These are phyloP conservation scores for Conringia planisiliqua DNA, from an alignment of 345 rosid species.

Conservation along the genomic window DNA sequence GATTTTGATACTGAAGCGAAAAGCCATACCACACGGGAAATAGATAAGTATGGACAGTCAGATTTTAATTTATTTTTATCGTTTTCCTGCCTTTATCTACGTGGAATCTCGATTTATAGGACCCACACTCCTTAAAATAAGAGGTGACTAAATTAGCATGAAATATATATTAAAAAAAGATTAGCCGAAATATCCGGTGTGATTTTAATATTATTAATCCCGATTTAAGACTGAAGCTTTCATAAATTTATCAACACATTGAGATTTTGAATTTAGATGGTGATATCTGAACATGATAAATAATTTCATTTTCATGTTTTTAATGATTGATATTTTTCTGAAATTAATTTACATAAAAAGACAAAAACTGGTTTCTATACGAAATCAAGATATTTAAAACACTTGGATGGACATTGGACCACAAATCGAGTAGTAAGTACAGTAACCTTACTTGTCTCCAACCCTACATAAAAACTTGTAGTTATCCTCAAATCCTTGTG, in stretches of 20 bases:
- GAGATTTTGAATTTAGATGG: neutral
- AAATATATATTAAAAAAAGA: too few relatives aligned
- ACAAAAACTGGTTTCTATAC: too few relatives aligned
- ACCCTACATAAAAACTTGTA: slow-evolving; percentile 3
- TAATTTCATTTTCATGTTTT: neutral
- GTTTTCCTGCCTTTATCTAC: neutral
- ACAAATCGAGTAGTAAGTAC: neutral
- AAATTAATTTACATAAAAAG: neutral
- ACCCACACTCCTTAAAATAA: neutral
- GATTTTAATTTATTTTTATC: slow-evolving; percentile 22
- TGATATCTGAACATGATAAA: neutral
- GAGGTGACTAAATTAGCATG: neutral
- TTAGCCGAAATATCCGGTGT: neutral
- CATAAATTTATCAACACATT: too few relatives aligned
- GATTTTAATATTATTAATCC: neutral
- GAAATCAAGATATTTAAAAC: too few relatives aligned
- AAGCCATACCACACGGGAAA: slow-evolving; percentile 7
- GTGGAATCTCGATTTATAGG: slow-evolving; percentile 21
- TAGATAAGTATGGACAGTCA: slow-evolving; percentile 29
- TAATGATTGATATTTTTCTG: neutral
- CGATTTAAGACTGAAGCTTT: neutral
- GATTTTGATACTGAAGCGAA: neutral
- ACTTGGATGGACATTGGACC: neutral
- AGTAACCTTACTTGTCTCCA: neutral
- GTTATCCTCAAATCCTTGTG: neutral